These are phyloP conservation scores for Nyssa sinensis DNA, from an alignment of 148 eudicot genomes.

Conservation along the genomic window DNA sequence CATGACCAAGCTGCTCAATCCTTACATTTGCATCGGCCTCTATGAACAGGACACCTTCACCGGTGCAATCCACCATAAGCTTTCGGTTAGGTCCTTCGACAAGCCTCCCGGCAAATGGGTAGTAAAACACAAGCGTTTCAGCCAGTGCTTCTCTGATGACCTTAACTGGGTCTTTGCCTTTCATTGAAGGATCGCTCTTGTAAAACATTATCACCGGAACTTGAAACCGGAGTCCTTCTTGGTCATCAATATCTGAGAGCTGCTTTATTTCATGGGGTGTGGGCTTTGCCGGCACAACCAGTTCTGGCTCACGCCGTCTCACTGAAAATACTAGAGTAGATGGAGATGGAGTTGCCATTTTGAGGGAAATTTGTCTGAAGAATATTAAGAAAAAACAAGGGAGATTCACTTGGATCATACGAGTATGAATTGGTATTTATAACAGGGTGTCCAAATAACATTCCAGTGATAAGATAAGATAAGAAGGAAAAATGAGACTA, in stretches of 20 bases:
- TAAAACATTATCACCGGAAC: neutral
- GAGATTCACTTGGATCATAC: too few relatives aligned
- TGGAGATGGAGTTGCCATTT: too few relatives aligned
- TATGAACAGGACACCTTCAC: neutral
- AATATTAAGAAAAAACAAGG: too few relatives aligned
- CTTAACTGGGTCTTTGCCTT: neutral
- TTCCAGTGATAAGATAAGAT: too few relatives aligned
- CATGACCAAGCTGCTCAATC: neutral
- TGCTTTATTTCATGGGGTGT: conserved; percentile 3
- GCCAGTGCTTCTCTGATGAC: neutral
- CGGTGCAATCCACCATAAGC: conserved; percentile 1
- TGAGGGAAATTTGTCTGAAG: too few relatives aligned
- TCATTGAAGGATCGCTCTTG: neutral
- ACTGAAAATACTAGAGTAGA: neutral
- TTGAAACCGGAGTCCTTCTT: neutral
- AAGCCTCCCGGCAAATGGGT: conserved; percentile 2
- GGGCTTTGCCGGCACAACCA: neutral
- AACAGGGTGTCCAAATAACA: too few relatives aligned
- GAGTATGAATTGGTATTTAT: too few relatives aligned
- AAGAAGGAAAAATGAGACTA: too few relatives aligned
- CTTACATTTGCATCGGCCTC: neutral
- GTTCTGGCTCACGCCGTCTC: neutral
- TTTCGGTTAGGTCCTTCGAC: neutral
- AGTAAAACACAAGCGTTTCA: conserved; percentile 1
- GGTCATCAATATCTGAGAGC: conserved; percentile 12